Evolutionary conservation across 2,329 filamentous ascomycete genomes (phyloP).

Genomic region (Calcarisporium arbuscula): DNA sequence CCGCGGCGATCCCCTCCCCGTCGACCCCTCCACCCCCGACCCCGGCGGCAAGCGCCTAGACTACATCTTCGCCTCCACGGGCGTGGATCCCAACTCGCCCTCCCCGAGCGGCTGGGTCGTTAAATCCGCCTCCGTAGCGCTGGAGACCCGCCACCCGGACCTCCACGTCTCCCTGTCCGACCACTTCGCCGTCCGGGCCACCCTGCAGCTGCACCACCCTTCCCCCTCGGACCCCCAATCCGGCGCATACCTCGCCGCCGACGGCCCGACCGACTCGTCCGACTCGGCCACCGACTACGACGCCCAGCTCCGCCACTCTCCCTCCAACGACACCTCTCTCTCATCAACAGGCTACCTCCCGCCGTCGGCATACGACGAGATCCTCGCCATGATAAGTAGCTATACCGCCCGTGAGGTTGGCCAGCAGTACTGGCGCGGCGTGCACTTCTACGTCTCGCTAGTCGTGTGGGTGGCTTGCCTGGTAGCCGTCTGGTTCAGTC

Average conservation of each 20-base stretch:
- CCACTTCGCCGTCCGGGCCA: constrained; percentile 86
- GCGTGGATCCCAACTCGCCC: constrained; percentile 16
- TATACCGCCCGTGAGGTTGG: constrained; percentile 66
- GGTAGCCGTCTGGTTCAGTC: constrained; percentile 80
- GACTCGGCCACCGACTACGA: constrained; percentile 19
- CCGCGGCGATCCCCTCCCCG: constrained; percentile 46
- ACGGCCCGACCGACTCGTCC: constrained; percentile 14
- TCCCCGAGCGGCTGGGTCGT: constrained; percentile 57
- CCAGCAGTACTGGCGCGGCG: constrained; percentile 65
- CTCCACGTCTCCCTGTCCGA: constrained; percentile 85
- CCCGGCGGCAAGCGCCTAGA: constrained; percentile 80
- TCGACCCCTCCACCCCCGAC: constrained; percentile 63
- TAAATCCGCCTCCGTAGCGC: constrained; percentile 63
- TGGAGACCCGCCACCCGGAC: constrained; percentile 74
- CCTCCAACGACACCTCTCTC: constrained; percentile 12
- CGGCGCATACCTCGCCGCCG: constrained; percentile 10
- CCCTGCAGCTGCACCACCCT: constrained; percentile 48
- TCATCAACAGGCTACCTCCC: constrained; percentile 17
- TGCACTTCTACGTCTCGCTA: constrained; percentile 67
- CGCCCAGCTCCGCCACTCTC: constrained; percentile 24
- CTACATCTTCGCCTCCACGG: constrained; percentile 79
- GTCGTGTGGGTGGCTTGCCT: constrained; percentile 66
- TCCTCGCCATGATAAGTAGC: constrained; percentile 61
- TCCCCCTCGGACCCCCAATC: constrained; percentile 11
- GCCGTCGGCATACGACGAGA: constrained; percentile 63